Base-by-base conservation (phyloP, 768 basidiomycete species). In the Dacryopinax spathularia region DNA sequence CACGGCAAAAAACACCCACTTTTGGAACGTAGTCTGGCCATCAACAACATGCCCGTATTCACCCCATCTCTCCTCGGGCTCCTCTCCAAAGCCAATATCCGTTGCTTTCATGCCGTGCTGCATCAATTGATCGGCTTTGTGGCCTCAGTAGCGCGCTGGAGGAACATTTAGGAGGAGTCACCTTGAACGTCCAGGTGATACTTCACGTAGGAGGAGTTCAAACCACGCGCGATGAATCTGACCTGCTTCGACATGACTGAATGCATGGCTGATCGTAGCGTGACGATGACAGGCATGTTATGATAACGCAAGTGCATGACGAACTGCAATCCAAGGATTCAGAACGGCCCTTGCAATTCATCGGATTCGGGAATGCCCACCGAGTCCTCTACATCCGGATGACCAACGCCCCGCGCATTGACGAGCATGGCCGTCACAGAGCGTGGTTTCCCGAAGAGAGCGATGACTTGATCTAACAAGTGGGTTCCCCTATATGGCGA, bases 321-420 rank as follows among this genome's bases (percentile, higher is more conserved):
- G 22, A 37, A 62, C 62, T 62, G 39, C 18, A 6, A 6, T 5
- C n/a, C n/a, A n/a, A n/a, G n/a, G n/a, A n/a, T n/a, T n/a, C n/a
- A n/a, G n/a, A n/a, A n/a, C n/a, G n/a, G n/a, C n/a, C n/a, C n/a
- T n/a, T n/a, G n/a, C n/a, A n/a, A n/a, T n/a, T n/a, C n/a, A n/a
- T n/a, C n/a, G n/a, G n/a, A n/a, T n/a, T n/a, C n/a, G n/a, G n/a
- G n/a, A n/a, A n/a, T n/a, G 43, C 36, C 7, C 22, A 62, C 62
- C 13, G 62, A 62, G 37, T 62, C 62, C 4, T 62, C 62, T 15
- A 62, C 62, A 16, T 62, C 62, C 35, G 62, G 62, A 62, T 62
- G 62, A 33, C 62, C 62, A 4, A 16, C 36, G 3, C 62, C 18
- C 29, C 62, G 34, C 4, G 15, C 62, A 27, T 62, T 62, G n/a